Evolutionary conservation across 2,329 filamentous ascomycete genomes (phyloP).

Genomic region (Fusarium sp.): DNA sequence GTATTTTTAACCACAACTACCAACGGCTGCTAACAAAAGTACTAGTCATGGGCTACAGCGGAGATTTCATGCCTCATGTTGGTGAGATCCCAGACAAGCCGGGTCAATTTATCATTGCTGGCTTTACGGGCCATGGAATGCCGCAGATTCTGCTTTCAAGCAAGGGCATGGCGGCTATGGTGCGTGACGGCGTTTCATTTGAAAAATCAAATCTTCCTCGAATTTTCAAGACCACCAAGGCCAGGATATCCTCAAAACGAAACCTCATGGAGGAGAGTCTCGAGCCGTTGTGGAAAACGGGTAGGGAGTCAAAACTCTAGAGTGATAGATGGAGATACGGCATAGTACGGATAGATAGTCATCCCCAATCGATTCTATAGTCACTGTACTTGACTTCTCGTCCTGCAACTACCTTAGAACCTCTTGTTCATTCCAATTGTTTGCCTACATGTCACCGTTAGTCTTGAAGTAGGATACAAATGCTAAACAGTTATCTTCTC

Average conservation of each 20-base stretch:
- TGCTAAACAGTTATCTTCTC: too few species aligned
- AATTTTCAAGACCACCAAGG: background rate
- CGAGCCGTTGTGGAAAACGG: background rate
- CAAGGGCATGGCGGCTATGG: slow-evolving; percentile 57
- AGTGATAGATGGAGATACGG: too few species aligned
- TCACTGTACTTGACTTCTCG: too few species aligned
- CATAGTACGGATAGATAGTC: too few species aligned
- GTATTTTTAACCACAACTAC: background rate
- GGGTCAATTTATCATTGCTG: slow-evolving; percentile 57
- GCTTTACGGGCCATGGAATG: slow-evolving; percentile 65
- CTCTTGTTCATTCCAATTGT: too few species aligned
- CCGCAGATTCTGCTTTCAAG: slow-evolving; percentile 55
- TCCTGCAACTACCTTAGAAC: too few species aligned
- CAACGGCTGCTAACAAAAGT: background rate
- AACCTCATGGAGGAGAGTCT: background rate
- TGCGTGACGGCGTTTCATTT: slow-evolving; percentile 47
- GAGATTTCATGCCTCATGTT: slow-evolving; percentile 56
- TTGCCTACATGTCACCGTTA: too few species aligned
- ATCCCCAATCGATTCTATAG: too few species aligned
- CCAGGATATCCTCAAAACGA: background rate
- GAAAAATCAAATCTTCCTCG: slow-evolving; percentile 52
- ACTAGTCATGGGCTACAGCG: slow-evolving; percentile 54
- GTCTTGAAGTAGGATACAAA: too few species aligned
- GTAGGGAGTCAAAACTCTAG: too few species aligned
- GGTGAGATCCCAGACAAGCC: slow-evolving; percentile 50